phyloP scores from a whole-genome alignment of 139 green algal species.

The Tetratostichococcus sp. region DNA sequence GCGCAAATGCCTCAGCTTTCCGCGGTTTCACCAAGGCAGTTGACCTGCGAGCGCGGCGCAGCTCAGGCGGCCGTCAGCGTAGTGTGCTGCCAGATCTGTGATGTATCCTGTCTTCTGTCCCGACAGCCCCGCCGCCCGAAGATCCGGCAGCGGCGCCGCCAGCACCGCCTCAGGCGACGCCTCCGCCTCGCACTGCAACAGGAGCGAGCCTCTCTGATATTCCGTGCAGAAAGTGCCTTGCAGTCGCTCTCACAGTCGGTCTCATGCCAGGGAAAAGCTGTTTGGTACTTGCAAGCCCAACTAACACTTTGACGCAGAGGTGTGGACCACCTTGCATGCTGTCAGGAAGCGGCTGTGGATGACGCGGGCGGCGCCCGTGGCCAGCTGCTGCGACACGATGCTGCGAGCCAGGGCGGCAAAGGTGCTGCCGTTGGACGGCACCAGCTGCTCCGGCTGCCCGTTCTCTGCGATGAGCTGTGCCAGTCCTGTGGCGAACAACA shows the following conservation, averaged over 20 bases:
- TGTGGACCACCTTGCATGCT: constrained; percentile 16
- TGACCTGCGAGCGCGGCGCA: constrained; percentile 26
- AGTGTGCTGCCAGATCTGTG: constrained; percentile 31
- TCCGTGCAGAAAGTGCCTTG: too few relatives aligned
- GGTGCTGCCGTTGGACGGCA: constrained; percentile 13
- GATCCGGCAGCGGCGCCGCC: neutral
- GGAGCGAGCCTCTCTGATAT: neutral
- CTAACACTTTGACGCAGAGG: too few relatives aligned
- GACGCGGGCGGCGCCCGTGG: constrained; percentile 24
- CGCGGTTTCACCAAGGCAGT: neutral
- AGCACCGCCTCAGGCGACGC: constrained; percentile 12
- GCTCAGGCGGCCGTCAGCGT: constrained; percentile 26
- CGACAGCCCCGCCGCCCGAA: constrained; percentile 24
- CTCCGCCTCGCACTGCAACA: neutral
- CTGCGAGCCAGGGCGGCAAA: constrained; percentile 38
- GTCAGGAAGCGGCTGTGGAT: constrained; percentile 35
- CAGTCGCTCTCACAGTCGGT: too few relatives aligned
- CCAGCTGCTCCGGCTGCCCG: constrained; percentile 22
- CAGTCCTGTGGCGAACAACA: constrained; percentile 18
- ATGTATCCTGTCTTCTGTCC: constrained; percentile 39
- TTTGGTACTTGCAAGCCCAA: too few relatives aligned
- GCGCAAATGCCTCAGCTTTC: too few relatives aligned
- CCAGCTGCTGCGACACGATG: constrained; percentile 51
- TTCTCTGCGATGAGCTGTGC: constrained; percentile 30
- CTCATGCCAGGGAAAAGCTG: too few relatives aligned